Conservation (phyloP, 225 moss, liverwort and hornwort genomes). For the Neckera pumila region DNA sequence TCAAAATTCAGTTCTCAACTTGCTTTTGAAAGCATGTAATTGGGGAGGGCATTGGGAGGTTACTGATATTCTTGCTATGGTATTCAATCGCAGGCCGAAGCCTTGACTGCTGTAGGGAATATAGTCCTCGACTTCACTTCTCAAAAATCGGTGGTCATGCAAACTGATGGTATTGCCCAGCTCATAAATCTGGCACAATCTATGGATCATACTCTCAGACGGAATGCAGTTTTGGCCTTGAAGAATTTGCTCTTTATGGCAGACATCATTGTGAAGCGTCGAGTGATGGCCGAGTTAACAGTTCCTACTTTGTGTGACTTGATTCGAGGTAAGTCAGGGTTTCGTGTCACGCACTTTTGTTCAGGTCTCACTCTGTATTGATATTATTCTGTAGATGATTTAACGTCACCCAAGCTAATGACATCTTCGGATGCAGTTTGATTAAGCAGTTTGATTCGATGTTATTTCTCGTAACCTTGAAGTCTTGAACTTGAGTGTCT, state of each 20-base stretch:
- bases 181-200: slow-evolving; percentile 85
- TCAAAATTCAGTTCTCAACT: not conserved
- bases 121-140: slow-evolving; percentile 87
- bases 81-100: slow-evolving; percentile 55
- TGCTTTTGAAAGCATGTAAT: not conserved
- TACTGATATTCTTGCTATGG: not conserved
- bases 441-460: not conserved
- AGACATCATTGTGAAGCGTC: slow-evolving; percentile 70
- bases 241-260: slow-evolving; percentile 95
- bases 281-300: slow-evolving; percentile 81
- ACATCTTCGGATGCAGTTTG: not conserved
- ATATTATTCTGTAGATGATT: not conserved
- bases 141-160: slow-evolving; percentile 71
- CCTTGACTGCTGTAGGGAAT: slow-evolving; percentile 88
- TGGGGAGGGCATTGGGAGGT: not conserved
- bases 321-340: slow-evolving; percentile 55
- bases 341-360: not conserved
- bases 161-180: slow-evolving; percentile 82
- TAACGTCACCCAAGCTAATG: not conserved
- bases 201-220: slow-evolving; percentile 73
- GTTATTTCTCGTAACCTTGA: not conserved
- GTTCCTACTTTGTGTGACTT: slow-evolving; percentile 65
- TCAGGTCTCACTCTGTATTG: not conserved
- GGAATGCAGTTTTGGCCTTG: slow-evolving; percentile 88
- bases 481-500: not conserved